Conservation (phyloP, 2,329 filamentous ascomycete species). For the Fusarium napiforme region DNA sequence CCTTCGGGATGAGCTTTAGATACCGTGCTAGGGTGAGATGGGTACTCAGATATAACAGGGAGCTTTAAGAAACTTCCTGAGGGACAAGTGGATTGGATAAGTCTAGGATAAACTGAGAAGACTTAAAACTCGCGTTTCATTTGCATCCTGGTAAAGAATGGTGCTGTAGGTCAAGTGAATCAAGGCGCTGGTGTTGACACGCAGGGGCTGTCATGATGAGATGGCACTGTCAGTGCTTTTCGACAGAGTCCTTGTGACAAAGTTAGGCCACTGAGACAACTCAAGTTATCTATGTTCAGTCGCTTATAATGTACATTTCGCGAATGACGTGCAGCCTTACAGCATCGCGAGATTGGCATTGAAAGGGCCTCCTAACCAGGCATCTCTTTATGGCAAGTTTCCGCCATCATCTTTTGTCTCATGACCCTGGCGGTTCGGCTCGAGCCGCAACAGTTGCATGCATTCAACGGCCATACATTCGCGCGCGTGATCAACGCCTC, state of each 20-base stretch:
- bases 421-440: background rate
- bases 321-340: background rate
- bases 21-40: no score
- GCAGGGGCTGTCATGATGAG: background rate
- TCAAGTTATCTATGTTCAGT: background rate
- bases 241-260: background rate
- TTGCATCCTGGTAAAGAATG: rapidly evolving
- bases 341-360: background rate
- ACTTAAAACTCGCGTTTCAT: no score
- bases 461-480: background rate
- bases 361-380: no score
- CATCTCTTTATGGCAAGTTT: background rate
- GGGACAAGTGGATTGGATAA: background rate
- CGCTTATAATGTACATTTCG: background rate
- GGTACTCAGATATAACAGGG: no score
- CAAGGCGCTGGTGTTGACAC: no score
- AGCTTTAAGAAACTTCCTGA: background rate
- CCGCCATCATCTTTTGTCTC: background rate
- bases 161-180: background rate
- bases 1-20: background rate
- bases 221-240: background rate
- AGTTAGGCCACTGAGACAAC: background rate
- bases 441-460: background rate
- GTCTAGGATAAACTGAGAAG: background rate
- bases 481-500: background rate